Percentiles rank a stretch among this genome's conserved stretches.
Evolutionary conservation across 1,284 basidiomycete species (phyloP).

Genomic region (Rhodotorula sp.): DNA sequence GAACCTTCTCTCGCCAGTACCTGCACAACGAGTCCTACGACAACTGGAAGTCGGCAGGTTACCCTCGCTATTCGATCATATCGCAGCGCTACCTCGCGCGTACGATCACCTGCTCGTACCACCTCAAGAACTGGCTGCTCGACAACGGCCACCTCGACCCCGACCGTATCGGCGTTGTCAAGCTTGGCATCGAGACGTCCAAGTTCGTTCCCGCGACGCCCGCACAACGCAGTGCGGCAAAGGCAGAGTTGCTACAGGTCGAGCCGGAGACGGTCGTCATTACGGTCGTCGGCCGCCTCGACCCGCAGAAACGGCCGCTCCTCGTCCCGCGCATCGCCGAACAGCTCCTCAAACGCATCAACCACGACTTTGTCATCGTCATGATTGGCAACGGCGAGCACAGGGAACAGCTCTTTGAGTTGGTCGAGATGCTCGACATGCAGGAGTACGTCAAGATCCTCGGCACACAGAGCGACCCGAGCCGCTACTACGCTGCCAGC

Average conservation of each 20-base stretch:
- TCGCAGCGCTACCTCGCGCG: conserved; percentile 40
- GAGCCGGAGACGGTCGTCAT: conserved; percentile 30
- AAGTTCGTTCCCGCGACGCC: conserved; percentile 12
- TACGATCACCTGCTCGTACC: conserved; percentile 40
- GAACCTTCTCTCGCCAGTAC: conserved; percentile 17
- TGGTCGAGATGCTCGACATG: neutral
- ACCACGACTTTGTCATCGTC: conserved; percentile 34
- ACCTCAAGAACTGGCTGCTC: conserved; percentile 36
- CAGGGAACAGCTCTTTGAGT: conserved; percentile 5
- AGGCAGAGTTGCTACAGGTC: conserved; percentile 19
- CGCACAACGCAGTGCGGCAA: conserved; percentile 12
- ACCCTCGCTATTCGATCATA: conserved; percentile 38
- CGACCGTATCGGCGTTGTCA: conserved; percentile 40
- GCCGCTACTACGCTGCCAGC: conserved; percentile 23
- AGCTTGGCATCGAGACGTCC: conserved; percentile 39
- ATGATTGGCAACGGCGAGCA: conserved; percentile 37
- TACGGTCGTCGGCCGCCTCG: conserved; percentile 36
- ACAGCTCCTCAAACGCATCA: conserved; percentile 19
- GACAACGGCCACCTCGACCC: conserved; percentile 29
- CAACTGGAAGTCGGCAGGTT: conserved; percentile 40
- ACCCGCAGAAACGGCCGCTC: conserved; percentile 37
- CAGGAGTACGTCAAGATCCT: conserved; percentile 26
- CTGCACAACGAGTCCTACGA: conserved; percentile 41
- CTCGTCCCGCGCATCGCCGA: conserved; percentile 32
- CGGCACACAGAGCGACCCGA: conserved; percentile 22